Conservation (phyloP, 1,284 basidiomycete genomes). For the Tylopilus sp. region DNA sequence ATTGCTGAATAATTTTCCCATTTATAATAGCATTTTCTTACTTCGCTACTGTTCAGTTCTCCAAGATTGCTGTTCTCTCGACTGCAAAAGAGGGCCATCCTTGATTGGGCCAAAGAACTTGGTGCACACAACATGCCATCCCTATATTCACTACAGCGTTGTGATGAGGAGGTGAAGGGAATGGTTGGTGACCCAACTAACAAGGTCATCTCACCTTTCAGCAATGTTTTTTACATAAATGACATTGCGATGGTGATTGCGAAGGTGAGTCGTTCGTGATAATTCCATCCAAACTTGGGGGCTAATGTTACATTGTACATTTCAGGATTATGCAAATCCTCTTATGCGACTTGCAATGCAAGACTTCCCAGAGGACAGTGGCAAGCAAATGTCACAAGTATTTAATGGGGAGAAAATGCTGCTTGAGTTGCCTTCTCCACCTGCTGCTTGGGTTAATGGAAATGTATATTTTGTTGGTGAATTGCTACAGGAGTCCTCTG, state of each 20-base stretch:
- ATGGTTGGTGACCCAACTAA: conserved; percentile 6
- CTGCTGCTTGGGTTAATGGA: background rate
- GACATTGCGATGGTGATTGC: conserved; percentile 7
- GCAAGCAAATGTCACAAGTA: background rate
- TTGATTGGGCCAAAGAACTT: too few relatives aligned
- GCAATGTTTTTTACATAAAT: conserved; percentile 25
- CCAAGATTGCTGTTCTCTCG: too few relatives aligned
- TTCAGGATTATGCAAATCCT: conserved; percentile 1
- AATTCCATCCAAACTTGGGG: too few relatives aligned
- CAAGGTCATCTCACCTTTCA: background rate
- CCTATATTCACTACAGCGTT: too few relatives aligned
- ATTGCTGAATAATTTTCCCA: too few relatives aligned
- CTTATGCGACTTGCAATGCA: background rate
- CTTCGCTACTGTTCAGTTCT: too few relatives aligned
- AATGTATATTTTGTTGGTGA: background rate
- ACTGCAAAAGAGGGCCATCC: too few relatives aligned
- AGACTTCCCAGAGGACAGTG: background rate
- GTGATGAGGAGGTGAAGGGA: too few relatives aligned
- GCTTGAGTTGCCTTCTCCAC: background rate
- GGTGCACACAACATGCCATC: too few relatives aligned
- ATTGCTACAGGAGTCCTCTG: background rate
- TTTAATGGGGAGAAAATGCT: background rate
- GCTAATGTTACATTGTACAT: too few relatives aligned
- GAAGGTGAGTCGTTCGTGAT: too few relatives aligned
- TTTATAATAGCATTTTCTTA: too few relatives aligned